Base-by-base conservation (phyloP, 2,329 filamentous ascomycete species). In the Plenodomus biglobosus region DNA sequence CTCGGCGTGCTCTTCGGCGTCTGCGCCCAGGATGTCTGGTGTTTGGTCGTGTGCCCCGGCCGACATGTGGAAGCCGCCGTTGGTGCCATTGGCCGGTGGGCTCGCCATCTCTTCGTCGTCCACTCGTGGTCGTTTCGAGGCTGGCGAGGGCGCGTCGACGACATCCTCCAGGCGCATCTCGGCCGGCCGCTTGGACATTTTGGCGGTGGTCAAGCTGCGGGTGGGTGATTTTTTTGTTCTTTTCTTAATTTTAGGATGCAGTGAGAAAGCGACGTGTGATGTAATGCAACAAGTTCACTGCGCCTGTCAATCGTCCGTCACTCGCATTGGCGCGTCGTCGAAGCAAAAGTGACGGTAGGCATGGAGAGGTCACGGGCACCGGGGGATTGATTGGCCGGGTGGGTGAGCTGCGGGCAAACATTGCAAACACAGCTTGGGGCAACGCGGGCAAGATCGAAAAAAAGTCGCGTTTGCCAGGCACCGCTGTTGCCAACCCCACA, bases 121-220 rank as follows among this genome's bases (percentile, higher is more conserved):
- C 20, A 79, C 72, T 40, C 73, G 70, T 46, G 73, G 69, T 52
- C 74, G 74, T 64, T 80, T 80, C 18, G 75, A 72, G 42, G 73
- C 73, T 18, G 77, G 77, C n/a, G 77, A 79, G 8, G 72, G 70
- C 44, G 59, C 64, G 40, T 69, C 65, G 40, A 65, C 52, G 19
- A 66, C 53, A 38, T 73, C 66, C 55, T 79, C 76, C 38, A 79
- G 67, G 32, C 73, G 64, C 43, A 75, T 75, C 40, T 73, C 66
- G 18, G 77, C 77, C 36, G 65, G 72, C 65, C 77, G 70, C 61
- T 79, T 80, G 18, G 74, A 67, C 76, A 78, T 79, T 42, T 22
- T 49, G 51, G 27, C 35, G 20, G 40, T 40, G 40, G 19, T 36
- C 30, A 36, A 35, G 21, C 16, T 22, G 27, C 11, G 15, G 27